A percentile compares a stretch with the other conserved stretches of the same genome.
Evolutionary conservation across 2,329 filamentous ascomycete genomes (phyloP).

Genomic region (Drechslerella stenobrocha): DNA sequence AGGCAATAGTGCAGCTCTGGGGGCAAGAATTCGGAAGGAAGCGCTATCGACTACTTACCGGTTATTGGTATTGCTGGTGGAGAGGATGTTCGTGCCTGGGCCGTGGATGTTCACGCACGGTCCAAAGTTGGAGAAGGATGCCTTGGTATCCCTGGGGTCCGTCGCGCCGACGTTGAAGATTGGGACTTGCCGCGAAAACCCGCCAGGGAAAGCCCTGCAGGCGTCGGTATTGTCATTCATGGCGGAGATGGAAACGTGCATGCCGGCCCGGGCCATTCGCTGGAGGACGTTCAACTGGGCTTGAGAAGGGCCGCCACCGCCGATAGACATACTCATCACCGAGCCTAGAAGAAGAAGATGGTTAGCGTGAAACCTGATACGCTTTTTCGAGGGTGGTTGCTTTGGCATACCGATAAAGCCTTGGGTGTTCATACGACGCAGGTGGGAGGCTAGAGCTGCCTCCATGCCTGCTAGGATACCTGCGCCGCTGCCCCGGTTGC

Average conservation of each 20-base stretch:
- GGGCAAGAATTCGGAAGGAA: too few species aligned
- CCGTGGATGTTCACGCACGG: slow-evolving; percentile 56
- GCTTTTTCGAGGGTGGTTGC: not conserved
- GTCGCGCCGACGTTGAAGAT: slow-evolving; percentile 55
- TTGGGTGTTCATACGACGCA: not conserved
- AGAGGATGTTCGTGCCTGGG: slow-evolving; percentile 57
- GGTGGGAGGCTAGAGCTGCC: slow-evolving; percentile 20
- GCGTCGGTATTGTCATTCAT: slow-evolving; percentile 30
- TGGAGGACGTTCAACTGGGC: slow-evolving; percentile 14
- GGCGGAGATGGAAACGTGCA: slow-evolving; percentile 27
- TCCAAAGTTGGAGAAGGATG: slow-evolving; percentile 57
- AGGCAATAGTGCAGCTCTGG: too few species aligned
- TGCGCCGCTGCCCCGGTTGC: slow-evolving; percentile 10
- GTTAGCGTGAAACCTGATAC: not conserved
- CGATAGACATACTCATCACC: slow-evolving; percentile 57
- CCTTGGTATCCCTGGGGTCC: slow-evolving; percentile 53
- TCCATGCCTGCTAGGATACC: slow-evolving; percentile 24
- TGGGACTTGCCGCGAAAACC: slow-evolving; percentile 50
- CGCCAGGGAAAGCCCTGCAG: slow-evolving; percentile 16
- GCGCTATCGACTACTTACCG: slow-evolving; percentile 10
- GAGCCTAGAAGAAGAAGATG: slow-evolving; percentile 8
- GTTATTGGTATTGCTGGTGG: slow-evolving; percentile 57
- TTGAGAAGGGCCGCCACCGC: slow-evolving; percentile 53
- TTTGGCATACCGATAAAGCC: slow-evolving; percentile 13
- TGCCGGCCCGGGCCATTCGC: slow-evolving; percentile 18